phyloP scores from a whole-genome alignment of 164 flowering plant species.

The Euptelea pleiosperma region DNA sequence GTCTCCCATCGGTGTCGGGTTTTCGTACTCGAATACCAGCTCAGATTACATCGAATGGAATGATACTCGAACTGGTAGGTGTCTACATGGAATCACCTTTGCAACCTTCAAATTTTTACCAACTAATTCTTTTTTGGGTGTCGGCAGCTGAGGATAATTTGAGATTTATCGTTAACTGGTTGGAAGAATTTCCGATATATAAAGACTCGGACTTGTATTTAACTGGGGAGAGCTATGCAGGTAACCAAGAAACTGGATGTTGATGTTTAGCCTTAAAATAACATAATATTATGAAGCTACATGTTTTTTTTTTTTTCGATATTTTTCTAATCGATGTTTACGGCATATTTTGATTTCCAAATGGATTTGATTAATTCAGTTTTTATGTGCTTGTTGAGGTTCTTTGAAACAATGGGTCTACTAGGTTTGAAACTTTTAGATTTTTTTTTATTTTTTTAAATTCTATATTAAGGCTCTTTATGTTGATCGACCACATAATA shows the following conservation, averaged over 20 bases:
- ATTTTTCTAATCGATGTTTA: too few species aligned
- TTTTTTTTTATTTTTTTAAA: not conserved
- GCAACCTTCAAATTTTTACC: not conserved
- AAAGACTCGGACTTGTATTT: conserved; percentile 35
- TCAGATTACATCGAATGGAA: conserved; percentile 34
- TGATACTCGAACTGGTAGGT: conserved; percentile 35
- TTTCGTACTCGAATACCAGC: conserved; percentile 47
- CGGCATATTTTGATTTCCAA: too few species aligned
- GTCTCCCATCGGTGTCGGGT: conserved; percentile 50
- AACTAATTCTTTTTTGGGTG: not conserved
- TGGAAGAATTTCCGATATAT: conserved; percentile 39
- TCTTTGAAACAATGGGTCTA: too few species aligned
- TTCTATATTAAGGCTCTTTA: not conserved
- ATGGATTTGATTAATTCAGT: too few species aligned
- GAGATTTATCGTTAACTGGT: conserved; percentile 35
- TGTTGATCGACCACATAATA: too few species aligned
- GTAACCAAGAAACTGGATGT: conserved; percentile 10
- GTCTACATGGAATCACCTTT: too few species aligned
- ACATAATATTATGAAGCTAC: too few species aligned
- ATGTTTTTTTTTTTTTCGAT: too few species aligned
- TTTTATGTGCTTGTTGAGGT: too few species aligned
- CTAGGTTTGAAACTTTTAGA: too few species aligned
- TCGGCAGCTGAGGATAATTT: conserved; percentile 39
- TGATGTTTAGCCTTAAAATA: too few species aligned
- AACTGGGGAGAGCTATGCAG: conserved; percentile 53